Evolutionary conservation across 352 stramenopile genomes (phyloP).

Genomic region (Phytophthora constricta): DNA sequence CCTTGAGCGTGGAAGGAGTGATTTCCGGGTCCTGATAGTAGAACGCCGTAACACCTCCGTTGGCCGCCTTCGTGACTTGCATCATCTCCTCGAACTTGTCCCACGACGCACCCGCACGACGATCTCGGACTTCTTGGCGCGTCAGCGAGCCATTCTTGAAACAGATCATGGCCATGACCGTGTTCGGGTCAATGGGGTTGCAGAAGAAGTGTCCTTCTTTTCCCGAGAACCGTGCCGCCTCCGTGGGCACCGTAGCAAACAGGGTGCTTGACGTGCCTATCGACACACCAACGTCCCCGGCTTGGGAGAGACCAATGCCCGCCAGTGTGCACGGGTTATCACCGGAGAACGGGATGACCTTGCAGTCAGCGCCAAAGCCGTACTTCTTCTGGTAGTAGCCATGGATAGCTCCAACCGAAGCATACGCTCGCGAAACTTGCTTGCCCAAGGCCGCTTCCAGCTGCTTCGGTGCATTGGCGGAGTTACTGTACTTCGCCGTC

Average conservation of each 20-base stretch:
- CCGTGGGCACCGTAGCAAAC: slow-evolving; percentile 58
- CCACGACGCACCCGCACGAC: slow-evolving; percentile 50
- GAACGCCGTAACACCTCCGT: slow-evolving; percentile 56
- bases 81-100: slow-evolving; percentile 64
- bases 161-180: slow-evolving; percentile 86
- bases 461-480: slow-evolving; percentile 22
- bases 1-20: slow-evolving; percentile 52
- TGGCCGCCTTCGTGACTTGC: slow-evolving; percentile 44
- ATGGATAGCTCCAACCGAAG: slow-evolving; percentile 52
- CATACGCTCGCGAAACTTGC: slow-evolving; percentile 56
- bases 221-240: slow-evolving; percentile 50
- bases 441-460: slow-evolving; percentile 43
- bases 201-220: slow-evolving; percentile 86
- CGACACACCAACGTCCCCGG: slow-evolving; percentile 67
- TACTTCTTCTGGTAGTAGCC: slow-evolving; percentile 74
- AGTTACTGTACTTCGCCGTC: slow-evolving; percentile 35
- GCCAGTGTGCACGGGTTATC: slow-evolving; percentile 86
- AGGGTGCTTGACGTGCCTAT: slow-evolving; percentile 72
- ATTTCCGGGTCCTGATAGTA: slow-evolving; percentile 78
- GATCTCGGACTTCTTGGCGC: slow-evolving; percentile 65
- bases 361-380: slow-evolving; percentile 58
- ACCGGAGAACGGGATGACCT: slow-evolving; percentile 78
- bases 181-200: slow-evolving; percentile 77
- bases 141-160: slow-evolving; percentile 88
- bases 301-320: slow-evolving; percentile 60